Evolutionary conservation across 2,329 filamentous ascomycete genomes (phyloP).

Genomic region (Hysterium pulicare): DNA sequence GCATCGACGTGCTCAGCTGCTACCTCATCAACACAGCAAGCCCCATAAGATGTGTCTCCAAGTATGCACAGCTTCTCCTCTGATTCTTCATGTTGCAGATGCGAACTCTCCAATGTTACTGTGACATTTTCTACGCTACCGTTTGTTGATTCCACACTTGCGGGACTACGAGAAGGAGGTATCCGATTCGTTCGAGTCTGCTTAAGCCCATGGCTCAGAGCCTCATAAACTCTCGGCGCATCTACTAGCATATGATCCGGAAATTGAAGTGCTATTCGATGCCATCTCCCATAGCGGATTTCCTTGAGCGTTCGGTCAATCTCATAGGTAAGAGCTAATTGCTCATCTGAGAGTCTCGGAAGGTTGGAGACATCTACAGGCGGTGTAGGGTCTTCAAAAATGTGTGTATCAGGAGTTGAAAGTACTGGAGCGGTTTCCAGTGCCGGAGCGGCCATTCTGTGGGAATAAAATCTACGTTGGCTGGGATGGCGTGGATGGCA

Average conservation of each 20-base stretch:
- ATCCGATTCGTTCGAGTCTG: conserved; percentile 9
- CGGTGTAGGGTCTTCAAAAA: conserved; percentile 54
- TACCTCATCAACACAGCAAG: conserved; percentile 95
- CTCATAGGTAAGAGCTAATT: conserved; percentile 77
- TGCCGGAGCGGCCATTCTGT: conserved; percentile 23
- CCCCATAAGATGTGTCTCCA: conserved; percentile 93
- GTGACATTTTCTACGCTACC: conserved; percentile 7
- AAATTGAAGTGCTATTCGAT: conserved; percentile 85
- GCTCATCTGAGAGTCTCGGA: conserved; percentile 57
- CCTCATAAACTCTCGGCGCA: conserved; percentile 73
- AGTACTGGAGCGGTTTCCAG: conserved; percentile 52
- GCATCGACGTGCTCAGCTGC: conserved; percentile 91
- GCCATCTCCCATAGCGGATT: conserved; percentile 69
- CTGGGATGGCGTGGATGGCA: too few relatives aligned
- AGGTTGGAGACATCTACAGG: conserved; percentile 34
- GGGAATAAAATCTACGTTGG: too few relatives aligned
- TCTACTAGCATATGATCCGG: conserved; percentile 89
- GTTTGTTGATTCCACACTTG: conserved; percentile 5
- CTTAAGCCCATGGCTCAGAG: conserved; percentile 55
- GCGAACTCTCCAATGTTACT: not conserved
- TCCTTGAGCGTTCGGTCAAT: conserved; percentile 74
- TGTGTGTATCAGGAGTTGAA: conserved; percentile 60
- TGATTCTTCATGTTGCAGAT: conserved; percentile 19
- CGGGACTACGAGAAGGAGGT: not conserved
- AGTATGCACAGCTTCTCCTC: conserved; percentile 70